These are phyloP conservation scores for Dendrobium catenatum DNA, from an alignment of 106 monocot genomes.

Conservation along the genomic window DNA sequence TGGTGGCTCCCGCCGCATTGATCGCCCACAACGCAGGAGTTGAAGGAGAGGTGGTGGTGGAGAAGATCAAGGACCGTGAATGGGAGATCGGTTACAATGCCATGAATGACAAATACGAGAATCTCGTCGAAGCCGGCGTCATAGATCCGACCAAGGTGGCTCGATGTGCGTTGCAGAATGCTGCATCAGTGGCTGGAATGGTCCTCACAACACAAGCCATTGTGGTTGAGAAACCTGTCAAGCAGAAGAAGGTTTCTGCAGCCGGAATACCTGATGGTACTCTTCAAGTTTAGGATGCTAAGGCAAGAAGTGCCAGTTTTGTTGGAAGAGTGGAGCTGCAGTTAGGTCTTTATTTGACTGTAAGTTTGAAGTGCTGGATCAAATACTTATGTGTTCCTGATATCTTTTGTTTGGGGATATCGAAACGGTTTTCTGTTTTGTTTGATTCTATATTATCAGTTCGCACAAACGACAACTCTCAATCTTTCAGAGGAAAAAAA, in stretches of 20 bases:
- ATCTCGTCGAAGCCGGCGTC: slow-evolving; percentile 67
- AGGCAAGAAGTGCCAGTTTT: background rate
- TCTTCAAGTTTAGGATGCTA: background rate
- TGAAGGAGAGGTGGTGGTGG: slow-evolving; percentile 87
- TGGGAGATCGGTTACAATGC: slow-evolving; percentile 86
- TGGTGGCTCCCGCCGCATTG: slow-evolving; percentile 66
- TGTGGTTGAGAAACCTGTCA: slow-evolving; percentile 71
- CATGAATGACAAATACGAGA: slow-evolving; percentile 73
- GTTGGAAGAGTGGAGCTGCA: background rate
- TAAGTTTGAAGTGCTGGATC: too few species aligned
- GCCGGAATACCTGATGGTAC: slow-evolving; percentile 6
- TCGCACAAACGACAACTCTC: too few species aligned
- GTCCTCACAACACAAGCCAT: slow-evolving; percentile 81
- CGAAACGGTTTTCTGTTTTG: too few species aligned
- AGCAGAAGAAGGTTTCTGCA: slow-evolving; percentile 33
- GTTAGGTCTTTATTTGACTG: background rate
- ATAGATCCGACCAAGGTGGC: slow-evolving; percentile 85
- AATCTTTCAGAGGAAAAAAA: too few species aligned
- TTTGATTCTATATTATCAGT: too few species aligned
- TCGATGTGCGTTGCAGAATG: slow-evolving; percentile 76
- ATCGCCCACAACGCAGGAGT: slow-evolving; percentile 86
- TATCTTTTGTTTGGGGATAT: too few species aligned
- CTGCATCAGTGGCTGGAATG: slow-evolving; percentile 80
- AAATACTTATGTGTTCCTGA: too few species aligned
- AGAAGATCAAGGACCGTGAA: slow-evolving; percentile 63